These are phyloP conservation scores for Gamsiella multidivaricata DNA, from an alignment of 192 early-diverging fungal genomes.

Conservation along the genomic window DNA sequence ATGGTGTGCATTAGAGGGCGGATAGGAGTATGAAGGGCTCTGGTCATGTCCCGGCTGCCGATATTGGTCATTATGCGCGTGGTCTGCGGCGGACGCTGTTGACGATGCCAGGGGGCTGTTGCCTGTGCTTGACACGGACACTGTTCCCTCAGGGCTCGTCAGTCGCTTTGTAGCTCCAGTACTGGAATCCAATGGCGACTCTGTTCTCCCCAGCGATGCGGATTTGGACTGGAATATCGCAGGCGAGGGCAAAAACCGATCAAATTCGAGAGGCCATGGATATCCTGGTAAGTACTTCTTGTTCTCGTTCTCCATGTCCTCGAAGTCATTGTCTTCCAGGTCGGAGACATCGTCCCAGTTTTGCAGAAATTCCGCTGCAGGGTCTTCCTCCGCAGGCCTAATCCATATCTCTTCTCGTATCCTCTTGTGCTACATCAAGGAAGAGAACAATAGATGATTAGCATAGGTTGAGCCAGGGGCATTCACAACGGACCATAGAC, in stretches of 20 bases:
- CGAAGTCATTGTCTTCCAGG: conserved; percentile 61
- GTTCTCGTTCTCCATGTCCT: conserved; percentile 52
- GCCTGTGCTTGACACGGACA: conserved; percentile 11
- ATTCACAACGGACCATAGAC: too few species aligned
- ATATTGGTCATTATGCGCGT: conserved; percentile 4
- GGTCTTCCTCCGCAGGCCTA: conserved; percentile 55
- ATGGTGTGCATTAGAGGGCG: background rate
- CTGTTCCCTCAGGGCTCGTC: conserved; percentile 32
- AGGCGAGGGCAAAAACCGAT: conserved; percentile 29
- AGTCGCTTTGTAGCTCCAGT: conserved; percentile 12
- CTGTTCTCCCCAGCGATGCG: background rate
- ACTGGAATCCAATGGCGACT: background rate
- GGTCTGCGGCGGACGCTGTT: background rate
- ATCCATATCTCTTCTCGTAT: conserved; percentile 69
- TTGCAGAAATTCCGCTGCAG: conserved; percentile 57
- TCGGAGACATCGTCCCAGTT: conserved; percentile 59
- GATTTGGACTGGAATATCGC: conserved; percentile 21
- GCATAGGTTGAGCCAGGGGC: too few species aligned
- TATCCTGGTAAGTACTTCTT: conserved; percentile 46
- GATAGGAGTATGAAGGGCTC: too few species aligned
- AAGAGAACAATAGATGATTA: background rate
- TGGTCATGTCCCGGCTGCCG: conserved; percentile 1
- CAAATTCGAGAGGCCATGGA: conserved; percentile 47
- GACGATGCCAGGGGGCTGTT: background rate
- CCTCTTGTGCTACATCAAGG: conserved; percentile 58